Evolutionary conservation across 176 grass and related monocot species (phyloP).

Genomic region (Areca catechu): DNA sequence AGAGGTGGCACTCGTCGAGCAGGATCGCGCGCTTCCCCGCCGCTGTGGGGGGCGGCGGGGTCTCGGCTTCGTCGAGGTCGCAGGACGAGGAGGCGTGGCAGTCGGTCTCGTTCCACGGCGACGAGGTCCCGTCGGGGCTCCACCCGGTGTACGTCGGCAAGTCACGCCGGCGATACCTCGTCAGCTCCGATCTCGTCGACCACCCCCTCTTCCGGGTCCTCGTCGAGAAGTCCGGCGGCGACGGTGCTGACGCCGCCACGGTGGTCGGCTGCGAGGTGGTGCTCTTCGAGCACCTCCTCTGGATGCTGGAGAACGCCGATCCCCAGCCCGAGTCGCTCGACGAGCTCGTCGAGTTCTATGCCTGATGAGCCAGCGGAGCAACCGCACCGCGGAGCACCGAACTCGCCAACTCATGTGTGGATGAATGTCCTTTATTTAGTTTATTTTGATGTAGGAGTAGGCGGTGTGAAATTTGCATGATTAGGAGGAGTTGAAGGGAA

Average conservation of each 20-base stretch:
- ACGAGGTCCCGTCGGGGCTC: slow-evolving; percentile 51
- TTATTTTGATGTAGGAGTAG: no score
- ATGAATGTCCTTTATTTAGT: no score
- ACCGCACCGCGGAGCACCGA: no score
- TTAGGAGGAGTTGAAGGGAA: no score
- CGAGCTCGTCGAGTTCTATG: slow-evolving; percentile 92
- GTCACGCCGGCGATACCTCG: slow-evolving; percentile 82
- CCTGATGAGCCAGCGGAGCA: slow-evolving; percentile 30
- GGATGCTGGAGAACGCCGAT: slow-evolving; percentile 95
- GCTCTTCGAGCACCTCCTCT: slow-evolving; percentile 92
- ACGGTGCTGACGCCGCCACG: not conserved
- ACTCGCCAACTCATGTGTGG: no score
- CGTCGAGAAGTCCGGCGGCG: slow-evolving; percentile 18
- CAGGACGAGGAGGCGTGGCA: slow-evolving; percentile 28
- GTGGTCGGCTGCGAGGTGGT: slow-evolving; percentile 87
- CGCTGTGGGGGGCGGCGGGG: not conserved
- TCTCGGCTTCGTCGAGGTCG: not conserved
- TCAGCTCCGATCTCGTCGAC: slow-evolving; percentile 55
- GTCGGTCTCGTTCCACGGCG: slow-evolving; percentile 56
- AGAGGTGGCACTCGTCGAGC: slow-evolving; percentile 82
- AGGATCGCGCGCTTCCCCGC: slow-evolving; percentile 44
- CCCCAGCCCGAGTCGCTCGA: slow-evolving; percentile 76
- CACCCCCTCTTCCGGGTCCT: slow-evolving; percentile 69
- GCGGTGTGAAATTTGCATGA: no score
- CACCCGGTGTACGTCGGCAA: slow-evolving; percentile 88